Conservation (phyloP, 805 yeast species). For the Kodamaea leandrae region DNA sequence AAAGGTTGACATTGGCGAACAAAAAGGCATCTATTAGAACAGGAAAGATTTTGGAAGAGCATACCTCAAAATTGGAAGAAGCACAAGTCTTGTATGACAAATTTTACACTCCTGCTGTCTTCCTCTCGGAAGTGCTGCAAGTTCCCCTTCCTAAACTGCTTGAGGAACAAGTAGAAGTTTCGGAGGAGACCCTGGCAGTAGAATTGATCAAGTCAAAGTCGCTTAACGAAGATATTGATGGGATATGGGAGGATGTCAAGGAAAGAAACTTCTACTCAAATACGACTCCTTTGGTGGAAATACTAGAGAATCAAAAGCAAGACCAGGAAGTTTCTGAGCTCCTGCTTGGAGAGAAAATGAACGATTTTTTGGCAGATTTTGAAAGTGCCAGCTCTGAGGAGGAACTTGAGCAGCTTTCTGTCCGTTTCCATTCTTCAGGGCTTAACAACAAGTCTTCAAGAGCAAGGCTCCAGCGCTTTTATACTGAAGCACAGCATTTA, state of each 20-base stretch:
- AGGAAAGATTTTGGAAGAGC: constrained; percentile 55
- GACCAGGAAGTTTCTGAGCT: constrained; percentile 12
- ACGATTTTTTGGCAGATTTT: constrained; percentile 41
- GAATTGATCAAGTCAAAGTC: constrained; percentile 24
- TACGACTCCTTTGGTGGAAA: background rate
- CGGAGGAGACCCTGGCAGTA: constrained; percentile 13
- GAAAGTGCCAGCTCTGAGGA: constrained; percentile 41
- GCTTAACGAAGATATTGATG: constrained; percentile 23
- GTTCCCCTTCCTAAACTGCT: constrained; percentile 18
- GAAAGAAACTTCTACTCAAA: constrained; percentile 63
- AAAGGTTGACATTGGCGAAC: constrained; percentile 37
- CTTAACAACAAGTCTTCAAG: constrained; percentile 73
- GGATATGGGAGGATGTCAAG: constrained; percentile 64
- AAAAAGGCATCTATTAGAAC: constrained; percentile 61
- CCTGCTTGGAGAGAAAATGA: constrained; percentile 38
- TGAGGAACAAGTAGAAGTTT: background rate
- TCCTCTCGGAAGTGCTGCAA: constrained; percentile 42
- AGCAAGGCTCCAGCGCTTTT: constrained; percentile 55
- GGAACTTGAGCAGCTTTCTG: constrained; percentile 43
- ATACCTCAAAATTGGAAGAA: constrained; percentile 33
- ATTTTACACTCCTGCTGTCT: constrained; percentile 42
- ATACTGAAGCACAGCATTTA: constrained; percentile 48
- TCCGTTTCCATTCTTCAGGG: constrained; percentile 46
- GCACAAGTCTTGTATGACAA: constrained; percentile 39
- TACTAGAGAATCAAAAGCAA: background rate